Base-by-base conservation (phyloP, 495 filamentous ascomycete genomes). In the Trichoderma virens region DNA sequence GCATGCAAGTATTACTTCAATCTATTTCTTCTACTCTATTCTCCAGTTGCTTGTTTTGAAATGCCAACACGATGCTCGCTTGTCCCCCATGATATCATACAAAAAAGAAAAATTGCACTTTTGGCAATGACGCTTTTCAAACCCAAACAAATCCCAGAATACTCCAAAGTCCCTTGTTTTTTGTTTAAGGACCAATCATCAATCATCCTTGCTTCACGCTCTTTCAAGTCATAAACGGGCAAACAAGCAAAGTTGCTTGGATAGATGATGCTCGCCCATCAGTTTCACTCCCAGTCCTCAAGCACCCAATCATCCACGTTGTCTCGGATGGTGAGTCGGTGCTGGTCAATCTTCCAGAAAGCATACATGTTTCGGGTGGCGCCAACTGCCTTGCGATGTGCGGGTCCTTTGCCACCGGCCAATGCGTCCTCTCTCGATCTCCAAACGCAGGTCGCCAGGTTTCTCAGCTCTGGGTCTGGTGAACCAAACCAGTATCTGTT, bases 371-470 rank as follows among this genome's bases (percentile, higher is more conserved):
- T 71, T 67, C 79, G 72, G 9, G 82, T 79, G 16, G 80, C 77
- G 16, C 73, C 73, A 2, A 76, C 79, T 43, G 82, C 82, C 67
- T 78, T 80, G 27, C 81, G 78, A 70, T 84, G 81, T 54, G 79
- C 81, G 47, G 78, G 78, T 4, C 90, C 89, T 16, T 76, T 72
- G 30, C 88, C 87, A 64, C 88, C 90, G 66, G 82, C 79, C 68
- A 79, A 80, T 31, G 90, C 89, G 74, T 93, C 90, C 41, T 86
- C 79, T 34, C 82, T 79, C 68, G 79, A 84, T 43, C 88, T 80
- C 90, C 90, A 93, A 65, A 93, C 70, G 71, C 88, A 92, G 54
- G 89, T 92, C 59, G 90, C 89, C 65, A 92, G 73, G 73, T 93
- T 92, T 69, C 80, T 78, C 28, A 82, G 79, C 35, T 86, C 72